Percentiles rank a stretch among this genome's conserved stretches.
Conservation (phyloP, 768 basidiomycete genomes). For the Termitomyces sp. region DNA sequence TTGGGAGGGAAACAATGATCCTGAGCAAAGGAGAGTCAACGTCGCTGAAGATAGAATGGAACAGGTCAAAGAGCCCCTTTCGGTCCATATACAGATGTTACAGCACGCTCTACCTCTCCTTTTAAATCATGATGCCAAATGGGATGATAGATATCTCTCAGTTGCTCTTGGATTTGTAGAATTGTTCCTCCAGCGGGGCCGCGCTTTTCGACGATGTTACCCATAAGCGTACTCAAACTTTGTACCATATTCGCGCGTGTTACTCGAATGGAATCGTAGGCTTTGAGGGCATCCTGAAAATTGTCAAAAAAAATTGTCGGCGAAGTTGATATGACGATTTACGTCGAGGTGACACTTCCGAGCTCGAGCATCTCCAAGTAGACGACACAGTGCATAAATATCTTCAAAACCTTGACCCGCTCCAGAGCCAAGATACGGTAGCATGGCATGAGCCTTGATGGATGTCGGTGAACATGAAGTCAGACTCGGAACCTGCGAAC, state of each 20-base stretch:
- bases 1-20: constrained; percentile 27
- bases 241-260: constrained; percentile 47
- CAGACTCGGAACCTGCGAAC: constrained; percentile 24
- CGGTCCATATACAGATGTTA: constrained; percentile 12
- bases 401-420: constrained; percentile 60
- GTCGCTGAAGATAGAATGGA: neutral
- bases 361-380: constrained; percentile 39
- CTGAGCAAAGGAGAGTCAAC: constrained; percentile 21
- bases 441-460: constrained; percentile 51
- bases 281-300: constrained; percentile 34
- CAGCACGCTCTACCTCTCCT: constrained; percentile 30
- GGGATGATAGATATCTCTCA: constrained; percentile 37
- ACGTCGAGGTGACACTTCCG: constrained; percentile 36
- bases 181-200: constrained; percentile 24
- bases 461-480: neutral
- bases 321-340: constrained; percentile 3
- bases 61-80: neutral
- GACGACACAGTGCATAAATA: constrained; percentile 36
- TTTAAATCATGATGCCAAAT: constrained; percentile 46
- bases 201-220: constrained; percentile 38
- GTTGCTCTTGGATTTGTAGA: constrained; percentile 25
- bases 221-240: constrained; percentile 31
- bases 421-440: constrained; percentile 53
- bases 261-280: constrained; percentile 38
- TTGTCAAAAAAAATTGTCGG: neutral